Conservation (phyloP, 2,329 filamentous ascomycete genomes). For the Neocatenulostroma microsporum region DNA sequence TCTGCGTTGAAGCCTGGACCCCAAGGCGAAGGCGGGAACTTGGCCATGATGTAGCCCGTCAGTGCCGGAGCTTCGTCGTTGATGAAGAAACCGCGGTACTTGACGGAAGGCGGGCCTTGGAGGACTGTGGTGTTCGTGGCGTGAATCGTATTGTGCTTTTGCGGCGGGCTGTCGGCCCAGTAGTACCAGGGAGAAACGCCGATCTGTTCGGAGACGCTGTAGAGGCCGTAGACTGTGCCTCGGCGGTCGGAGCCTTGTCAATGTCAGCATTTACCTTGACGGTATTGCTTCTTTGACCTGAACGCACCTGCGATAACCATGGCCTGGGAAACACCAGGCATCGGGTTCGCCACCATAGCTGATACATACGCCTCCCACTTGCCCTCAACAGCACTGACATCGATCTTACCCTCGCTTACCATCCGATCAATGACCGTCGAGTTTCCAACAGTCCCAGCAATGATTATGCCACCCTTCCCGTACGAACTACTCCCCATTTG, state of each 20-base stretch:
- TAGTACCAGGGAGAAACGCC: constrained; percentile 65
- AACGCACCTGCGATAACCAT: constrained; percentile 54
- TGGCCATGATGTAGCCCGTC: constrained; percentile 58
- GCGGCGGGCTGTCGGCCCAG: constrained; percentile 56
- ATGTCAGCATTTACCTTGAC: constrained; percentile 1
- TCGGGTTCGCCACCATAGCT: constrained; percentile 50
- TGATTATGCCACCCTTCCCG: constrained; percentile 42
- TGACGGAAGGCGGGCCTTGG: constrained; percentile 54
- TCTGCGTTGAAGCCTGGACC: constrained; percentile 33
- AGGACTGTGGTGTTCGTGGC: constrained; percentile 47
- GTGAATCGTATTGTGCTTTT: constrained; percentile 48
- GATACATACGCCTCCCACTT: constrained; percentile 64
- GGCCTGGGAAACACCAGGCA: constrained; percentile 50
- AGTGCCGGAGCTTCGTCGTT: constrained; percentile 63
- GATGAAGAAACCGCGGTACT: constrained; percentile 62
- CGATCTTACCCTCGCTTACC: constrained; percentile 48
- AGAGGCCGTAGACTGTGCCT: constrained; percentile 62
- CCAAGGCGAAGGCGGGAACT: constrained; percentile 34
- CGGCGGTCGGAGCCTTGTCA: constrained; percentile 52
- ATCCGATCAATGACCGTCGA: constrained; percentile 55
- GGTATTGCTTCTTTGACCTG: background rate
- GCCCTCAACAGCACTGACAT: constrained; percentile 50
- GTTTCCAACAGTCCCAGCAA: constrained; percentile 60
- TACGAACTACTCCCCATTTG: constrained; percentile 17
- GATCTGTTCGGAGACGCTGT: constrained; percentile 65